Base-by-base conservation (phyloP, 108 stramenopile genomes). In the Skeletonema grethae region DNA sequence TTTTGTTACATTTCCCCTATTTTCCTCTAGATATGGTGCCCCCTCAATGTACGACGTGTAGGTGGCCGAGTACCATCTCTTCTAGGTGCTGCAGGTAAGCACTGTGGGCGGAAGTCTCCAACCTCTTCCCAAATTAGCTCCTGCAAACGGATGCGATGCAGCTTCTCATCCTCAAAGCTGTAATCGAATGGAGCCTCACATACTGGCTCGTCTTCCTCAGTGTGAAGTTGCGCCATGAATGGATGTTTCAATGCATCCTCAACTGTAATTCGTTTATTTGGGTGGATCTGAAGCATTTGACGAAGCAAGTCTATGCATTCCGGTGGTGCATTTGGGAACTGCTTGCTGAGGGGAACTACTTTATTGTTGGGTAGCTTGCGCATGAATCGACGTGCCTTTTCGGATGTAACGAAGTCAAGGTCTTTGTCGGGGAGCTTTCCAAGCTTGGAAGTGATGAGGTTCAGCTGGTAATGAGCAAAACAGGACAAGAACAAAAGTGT, bases 211-310 rank as follows among this genome's bases (percentile, higher is more conserved):
- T 96, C 96, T 18, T 90, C 87, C 36, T 87, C 79, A 46, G 76
- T 91, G 79, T 95, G 95, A 32, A 97, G 82, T 35, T 88, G 85
- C 36, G 93, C 69, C 74, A 99, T 84, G 78, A 94, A 99, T 16
- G 97, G 94, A 79, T 99, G 98, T 31, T 82, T 75, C 58, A 99
- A 85, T 30, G 98, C 94, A 63, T 97, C 92, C 59, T 86, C 87
- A 7, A 98, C 97, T 35, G 89, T 86, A 70, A 94, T 89, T 22
- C 98, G 87, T 81, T 85, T 86, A 1, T 70, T 61, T 5, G 98
- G 98, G 70, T 98, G 90, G 66, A 99, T 90, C 57, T 91, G 82
- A 22, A 99, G 95, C 96, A 97, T 97, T 45, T 86, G 86, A 29
- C 78, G 70, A 61, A 99, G 73, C 30, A 98, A 75, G 76, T 99